Conservation (phyloP, 2,329 filamentous ascomycete species). For the Xenoacremonium recifei region DNA sequence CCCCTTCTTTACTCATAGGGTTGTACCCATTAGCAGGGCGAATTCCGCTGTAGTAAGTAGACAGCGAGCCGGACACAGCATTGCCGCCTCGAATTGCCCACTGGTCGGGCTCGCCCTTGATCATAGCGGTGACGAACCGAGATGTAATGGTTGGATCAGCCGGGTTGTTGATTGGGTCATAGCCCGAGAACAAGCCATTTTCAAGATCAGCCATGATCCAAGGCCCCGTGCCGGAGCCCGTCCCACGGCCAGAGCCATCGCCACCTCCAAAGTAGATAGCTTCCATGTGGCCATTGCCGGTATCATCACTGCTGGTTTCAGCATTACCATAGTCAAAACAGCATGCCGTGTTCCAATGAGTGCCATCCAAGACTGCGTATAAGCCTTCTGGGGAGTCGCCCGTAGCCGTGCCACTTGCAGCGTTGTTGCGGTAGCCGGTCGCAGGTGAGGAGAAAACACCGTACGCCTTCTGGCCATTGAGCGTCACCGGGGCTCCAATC, state of each 20-base stretch:
- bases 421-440: no score
- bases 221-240: no score
- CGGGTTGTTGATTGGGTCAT: no score
- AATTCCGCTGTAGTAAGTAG: constrained; percentile 57
- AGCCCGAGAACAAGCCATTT: constrained; percentile 64
- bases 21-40: constrained; percentile 52
- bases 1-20: constrained; percentile 65
- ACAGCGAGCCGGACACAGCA: constrained; percentile 50
- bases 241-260: no score
- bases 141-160: constrained; percentile 50
- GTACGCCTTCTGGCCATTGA: constrained; percentile 62
- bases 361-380: no score
- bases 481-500: constrained; percentile 57
- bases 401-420: no score
- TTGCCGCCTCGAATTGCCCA: constrained; percentile 62
- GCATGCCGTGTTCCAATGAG: no score
- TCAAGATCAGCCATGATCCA: no score
- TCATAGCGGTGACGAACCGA: constrained; percentile 55
- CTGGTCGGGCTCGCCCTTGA: constrained; percentile 55
- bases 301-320: no score
- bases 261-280: no score
- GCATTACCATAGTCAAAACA: no score
- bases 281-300: constrained; percentile 67
- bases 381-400: no score
- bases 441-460: constrained; percentile 62